Conservation (phyloP, 78 protist species). For the slime mould (Dictyostelium discoideum) region DNA sequence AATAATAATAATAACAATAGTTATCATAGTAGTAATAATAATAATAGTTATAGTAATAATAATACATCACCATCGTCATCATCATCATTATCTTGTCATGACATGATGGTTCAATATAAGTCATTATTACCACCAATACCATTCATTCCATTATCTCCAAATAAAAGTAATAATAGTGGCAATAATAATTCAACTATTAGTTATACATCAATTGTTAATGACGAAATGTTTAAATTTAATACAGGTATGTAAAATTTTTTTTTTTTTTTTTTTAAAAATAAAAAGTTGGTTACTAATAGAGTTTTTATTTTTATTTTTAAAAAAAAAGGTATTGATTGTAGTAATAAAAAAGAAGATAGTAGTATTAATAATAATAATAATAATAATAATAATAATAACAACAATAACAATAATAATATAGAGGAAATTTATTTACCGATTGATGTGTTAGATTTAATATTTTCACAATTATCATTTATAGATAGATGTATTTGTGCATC, state of each 20-base stretch:
- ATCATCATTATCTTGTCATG: not conserved
- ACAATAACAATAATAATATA: not conserved
- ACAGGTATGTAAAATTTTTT: not conserved
- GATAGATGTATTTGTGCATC: conserved; percentile 72
- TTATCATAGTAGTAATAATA: no score
- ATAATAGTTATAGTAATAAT: not conserved
- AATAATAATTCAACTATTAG: not conserved
- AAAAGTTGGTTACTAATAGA: not conserved
- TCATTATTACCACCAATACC: conserved; percentile 40
- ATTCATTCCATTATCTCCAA: conserved; percentile 65
- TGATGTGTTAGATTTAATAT: conserved; percentile 71
- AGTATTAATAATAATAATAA: not conserved
- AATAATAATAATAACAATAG: not conserved
- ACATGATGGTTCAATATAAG: not conserved
- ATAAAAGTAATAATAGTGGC: not conserved
- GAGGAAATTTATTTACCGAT: conserved; percentile 58
- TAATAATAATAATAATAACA: not conserved
- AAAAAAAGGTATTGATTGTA: not conserved
- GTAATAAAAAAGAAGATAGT: not conserved
- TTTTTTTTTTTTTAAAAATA: no score
- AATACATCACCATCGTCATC: not conserved
- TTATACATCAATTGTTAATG: not conserved
- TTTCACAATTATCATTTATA: conserved; percentile 60
- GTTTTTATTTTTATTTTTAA: not conserved
- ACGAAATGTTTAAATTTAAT: not conserved